Conservation (phyloP, 2,329 filamentous ascomycete genomes). For the Alternaria viburni region DNA sequence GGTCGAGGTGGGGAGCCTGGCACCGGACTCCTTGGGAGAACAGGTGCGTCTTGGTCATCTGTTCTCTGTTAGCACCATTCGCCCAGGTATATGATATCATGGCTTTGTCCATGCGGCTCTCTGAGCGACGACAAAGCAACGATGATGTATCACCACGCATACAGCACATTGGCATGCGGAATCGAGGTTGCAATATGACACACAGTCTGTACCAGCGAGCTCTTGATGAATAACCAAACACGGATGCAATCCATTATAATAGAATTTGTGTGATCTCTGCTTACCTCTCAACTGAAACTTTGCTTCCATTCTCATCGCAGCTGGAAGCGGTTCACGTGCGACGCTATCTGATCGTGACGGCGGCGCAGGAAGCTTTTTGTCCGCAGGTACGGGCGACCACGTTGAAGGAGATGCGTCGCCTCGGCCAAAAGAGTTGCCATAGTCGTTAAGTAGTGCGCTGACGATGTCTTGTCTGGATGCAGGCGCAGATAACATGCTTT, state of each 20-base stretch:
- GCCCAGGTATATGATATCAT: neutral
- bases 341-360: constrained; percentile 33
- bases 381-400: constrained; percentile 30
- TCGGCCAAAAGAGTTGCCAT: constrained; percentile 40
- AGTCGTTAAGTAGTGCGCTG: constrained; percentile 48
- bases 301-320: constrained; percentile 34
- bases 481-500: constrained; percentile 32
- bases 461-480: constrained; percentile 46
- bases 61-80: constrained; percentile 3
- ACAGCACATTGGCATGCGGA: neutral
- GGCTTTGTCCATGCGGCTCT: neutral
- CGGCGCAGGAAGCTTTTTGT: constrained; percentile 42
- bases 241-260: neutral
- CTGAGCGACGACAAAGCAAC: neutral
- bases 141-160: neutral
- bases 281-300: constrained; percentile 47
- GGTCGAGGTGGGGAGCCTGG: constrained; percentile 29
- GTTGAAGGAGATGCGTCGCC: constrained; percentile 29
- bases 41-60: constrained; percentile 21
- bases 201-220: constrained; percentile 2
- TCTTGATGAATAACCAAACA: neutral
- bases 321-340: constrained; percentile 34
- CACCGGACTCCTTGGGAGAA: constrained; percentile 17
- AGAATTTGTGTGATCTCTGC: constrained; percentile 1
- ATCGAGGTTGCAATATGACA: constrained; percentile 1